Base-by-base conservation (phyloP, 768 basidiomycete species). In the Austroboletus eburneus region DNA sequence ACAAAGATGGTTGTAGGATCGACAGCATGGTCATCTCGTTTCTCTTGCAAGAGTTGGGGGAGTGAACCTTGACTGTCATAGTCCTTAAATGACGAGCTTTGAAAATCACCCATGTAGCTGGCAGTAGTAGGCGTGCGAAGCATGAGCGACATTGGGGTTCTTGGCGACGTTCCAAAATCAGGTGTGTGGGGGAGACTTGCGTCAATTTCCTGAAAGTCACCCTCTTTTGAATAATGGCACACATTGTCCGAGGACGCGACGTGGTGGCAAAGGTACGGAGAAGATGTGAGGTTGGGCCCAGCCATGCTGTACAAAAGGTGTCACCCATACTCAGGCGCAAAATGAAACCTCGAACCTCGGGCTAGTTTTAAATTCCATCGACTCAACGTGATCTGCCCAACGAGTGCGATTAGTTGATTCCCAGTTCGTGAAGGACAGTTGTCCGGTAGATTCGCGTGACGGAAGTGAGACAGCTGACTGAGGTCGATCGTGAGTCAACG, bases 1-100 rank as follows among this genome's bases (percentile, higher is more conserved):
- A 89, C 83, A 59, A 89, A 90, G 23, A 91, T 70, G 2, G 85
- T 81, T 3, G 74, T 79, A 0, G 81, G 83, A 59, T 89, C 85
- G 13, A 83, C 61, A 20, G 75, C 72, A 45, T 69, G 67, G 25
- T 71, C 67, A n/a, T 61, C 59, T 22, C 46, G 50, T 22, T 48
- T 49, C 23, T 57, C 61, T 24, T 54, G 57, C 23, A 64, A 56
- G 45, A 63, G 49, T 35, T 50, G 51, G 4, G 46, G 29, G 23
- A 54, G 46, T 32, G 60, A 56, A 25, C 47, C 37, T 13, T 62
- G 55, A 34, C 60, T 54, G 5, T 51, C 61, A 14, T 50, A 53
- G 36, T 54, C 56, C 42, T 40, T 58, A 38, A 58, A 60, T 41
- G 63, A 48, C 52, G 61, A 45, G 37, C 55, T 59, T 46, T 62